Conservation (phyloP, 192 early-diverging fungal species). For the Backusella morwellensis region DNA sequence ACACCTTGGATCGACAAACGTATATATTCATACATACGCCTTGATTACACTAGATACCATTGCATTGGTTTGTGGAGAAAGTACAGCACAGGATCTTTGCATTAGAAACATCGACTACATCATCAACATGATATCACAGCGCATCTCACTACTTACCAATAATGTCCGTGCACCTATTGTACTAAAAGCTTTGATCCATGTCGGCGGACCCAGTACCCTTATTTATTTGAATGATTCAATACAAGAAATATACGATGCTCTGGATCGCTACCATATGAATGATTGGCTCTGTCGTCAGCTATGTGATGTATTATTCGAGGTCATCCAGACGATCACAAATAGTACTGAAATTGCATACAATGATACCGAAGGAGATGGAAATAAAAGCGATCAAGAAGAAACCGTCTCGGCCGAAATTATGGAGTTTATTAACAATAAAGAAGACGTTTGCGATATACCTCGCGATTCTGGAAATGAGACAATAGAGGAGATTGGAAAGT, state of each 20-base stretch:
- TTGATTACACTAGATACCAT: slow-evolving; percentile 41
- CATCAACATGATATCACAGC: slow-evolving; percentile 43
- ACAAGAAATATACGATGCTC: slow-evolving; percentile 54
- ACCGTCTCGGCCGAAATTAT: not conserved
- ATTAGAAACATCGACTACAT: slow-evolving; percentile 54
- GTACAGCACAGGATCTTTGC: slow-evolving; percentile 34
- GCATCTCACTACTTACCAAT: slow-evolving; percentile 32
- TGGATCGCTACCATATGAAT: slow-evolving; percentile 51
- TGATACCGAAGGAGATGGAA: not conserved
- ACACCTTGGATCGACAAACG: slow-evolving; percentile 43
- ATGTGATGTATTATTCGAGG: slow-evolving; percentile 26
- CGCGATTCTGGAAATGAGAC: not conserved
- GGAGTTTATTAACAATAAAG: not conserved
- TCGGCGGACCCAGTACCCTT: slow-evolving; percentile 41
- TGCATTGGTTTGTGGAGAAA: slow-evolving; percentile 35
- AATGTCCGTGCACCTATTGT: slow-evolving; percentile 52
- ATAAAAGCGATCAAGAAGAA: not conserved
- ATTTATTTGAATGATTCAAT: slow-evolving; percentile 52
- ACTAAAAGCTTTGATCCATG: slow-evolving; percentile 45
- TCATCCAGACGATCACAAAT: slow-evolving; percentile 11
- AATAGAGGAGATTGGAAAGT: slow-evolving; percentile 43
- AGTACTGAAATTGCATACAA: not conserved
- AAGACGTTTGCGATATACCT: not conserved
- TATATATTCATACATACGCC: slow-evolving; percentile 40
- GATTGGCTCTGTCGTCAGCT: slow-evolving; percentile 38